Evolutionary conservation across 176 grass and related monocot species (phyloP).

Genomic region (Carex scoparia): DNA sequence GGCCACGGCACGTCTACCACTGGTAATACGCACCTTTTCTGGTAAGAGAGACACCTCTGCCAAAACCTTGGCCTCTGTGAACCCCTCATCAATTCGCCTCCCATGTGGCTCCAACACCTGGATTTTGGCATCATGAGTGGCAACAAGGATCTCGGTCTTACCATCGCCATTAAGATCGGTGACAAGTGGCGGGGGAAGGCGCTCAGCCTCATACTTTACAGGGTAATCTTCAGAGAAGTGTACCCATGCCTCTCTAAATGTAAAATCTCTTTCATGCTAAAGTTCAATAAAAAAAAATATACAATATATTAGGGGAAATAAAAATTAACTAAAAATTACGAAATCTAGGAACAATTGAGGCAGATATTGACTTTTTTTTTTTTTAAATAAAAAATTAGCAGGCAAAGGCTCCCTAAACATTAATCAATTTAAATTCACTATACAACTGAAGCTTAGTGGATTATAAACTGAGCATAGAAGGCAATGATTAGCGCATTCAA

Average conservation of each 20-base stretch:
- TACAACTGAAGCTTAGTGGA: too few species aligned
- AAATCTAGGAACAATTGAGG: too few species aligned
- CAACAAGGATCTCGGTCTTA: conserved; percentile 77
- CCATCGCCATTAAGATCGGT: conserved; percentile 91
- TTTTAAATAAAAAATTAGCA: too few species aligned
- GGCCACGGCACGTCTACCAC: conserved; percentile 67
- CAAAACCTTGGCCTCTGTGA: conserved; percentile 68
- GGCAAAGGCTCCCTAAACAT: too few species aligned
- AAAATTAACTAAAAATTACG: too few species aligned
- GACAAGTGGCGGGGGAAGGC: conserved; percentile 72
- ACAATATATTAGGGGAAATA: neutral
- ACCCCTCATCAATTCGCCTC: conserved; percentile 49
- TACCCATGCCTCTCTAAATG: conserved; percentile 86
- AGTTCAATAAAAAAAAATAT: neutral
- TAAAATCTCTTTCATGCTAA: conserved; percentile 84
- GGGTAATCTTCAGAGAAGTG: conserved; percentile 83
- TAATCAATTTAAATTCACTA: too few species aligned
- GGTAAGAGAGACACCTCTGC: conserved; percentile 81
- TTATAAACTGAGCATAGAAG: too few species aligned
- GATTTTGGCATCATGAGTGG: conserved; percentile 87
- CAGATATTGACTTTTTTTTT: too few species aligned
- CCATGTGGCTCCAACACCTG: conserved; percentile 53
- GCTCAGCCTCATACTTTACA: conserved; percentile 82
- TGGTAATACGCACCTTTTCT: conserved; percentile 59
- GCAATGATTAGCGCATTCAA: too few species aligned